Percentiles rank a stretch among this genome's conserved stretches.
Evolutionary conservation across 2,329 filamentous ascomycete genomes (phyloP).

Genomic region (Epichloe gansuensis): DNA sequence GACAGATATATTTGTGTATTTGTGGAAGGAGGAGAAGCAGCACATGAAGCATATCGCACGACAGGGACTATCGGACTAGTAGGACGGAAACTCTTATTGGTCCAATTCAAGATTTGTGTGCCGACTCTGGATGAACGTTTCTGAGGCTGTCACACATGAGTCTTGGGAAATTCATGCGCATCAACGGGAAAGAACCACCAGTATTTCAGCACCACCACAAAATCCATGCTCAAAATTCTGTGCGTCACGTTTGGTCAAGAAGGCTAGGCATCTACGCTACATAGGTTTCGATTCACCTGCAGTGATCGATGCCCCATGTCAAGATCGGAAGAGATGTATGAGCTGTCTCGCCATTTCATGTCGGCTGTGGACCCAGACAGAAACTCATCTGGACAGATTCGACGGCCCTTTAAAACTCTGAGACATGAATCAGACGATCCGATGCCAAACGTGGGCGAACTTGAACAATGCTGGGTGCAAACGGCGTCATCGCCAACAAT

Average conservation of each 20-base stretch:
- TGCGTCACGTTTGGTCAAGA: background rate
- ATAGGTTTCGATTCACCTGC: slow-evolving; percentile 6
- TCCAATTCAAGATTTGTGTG: no score
- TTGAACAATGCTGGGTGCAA: background rate
- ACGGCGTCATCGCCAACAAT: background rate
- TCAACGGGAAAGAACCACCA: background rate
- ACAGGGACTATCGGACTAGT: background rate
- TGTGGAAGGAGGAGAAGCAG: no score
- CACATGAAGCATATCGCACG: no score
- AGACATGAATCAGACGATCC: background rate
- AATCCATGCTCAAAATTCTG: background rate
- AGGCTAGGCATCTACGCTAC: background rate
- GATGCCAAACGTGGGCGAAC: background rate
- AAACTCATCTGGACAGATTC: background rate
- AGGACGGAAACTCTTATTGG: no score
- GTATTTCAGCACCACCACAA: background rate
- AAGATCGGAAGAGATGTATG: slow-evolving; percentile 9
- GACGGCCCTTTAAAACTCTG: background rate
- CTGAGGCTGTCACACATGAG: background rate
- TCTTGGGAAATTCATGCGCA: background rate
- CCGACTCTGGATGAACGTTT: background rate
- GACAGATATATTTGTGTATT: no score
- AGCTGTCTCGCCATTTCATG: slow-evolving; percentile 11
- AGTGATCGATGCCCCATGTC: slow-evolving; percentile 14
- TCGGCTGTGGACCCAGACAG: slow-evolving; percentile 3